These are phyloP conservation scores for Kwoniella sp. DNA, from an alignment of 768 basidiomycete genomes.

Conservation along the genomic window DNA sequence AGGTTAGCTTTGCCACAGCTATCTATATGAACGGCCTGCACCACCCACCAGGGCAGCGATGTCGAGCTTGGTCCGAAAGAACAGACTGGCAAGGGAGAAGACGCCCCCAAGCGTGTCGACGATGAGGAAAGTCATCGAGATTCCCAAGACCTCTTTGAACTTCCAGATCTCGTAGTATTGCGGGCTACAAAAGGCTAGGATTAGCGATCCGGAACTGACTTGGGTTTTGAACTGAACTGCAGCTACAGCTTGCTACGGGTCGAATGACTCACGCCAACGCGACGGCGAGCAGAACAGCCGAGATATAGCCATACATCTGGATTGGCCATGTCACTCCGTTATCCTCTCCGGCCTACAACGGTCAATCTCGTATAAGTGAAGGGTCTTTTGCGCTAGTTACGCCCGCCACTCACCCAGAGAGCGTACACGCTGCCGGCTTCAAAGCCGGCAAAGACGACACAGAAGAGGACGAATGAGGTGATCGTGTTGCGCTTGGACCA, in stretches of 20 bases:
- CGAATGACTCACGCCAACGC: slow-evolving; percentile 53
- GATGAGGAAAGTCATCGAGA: slow-evolving; percentile 65
- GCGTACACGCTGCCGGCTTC: slow-evolving; percentile 62
- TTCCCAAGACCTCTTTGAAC: slow-evolving; percentile 56
- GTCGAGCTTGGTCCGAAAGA: slow-evolving; percentile 63
- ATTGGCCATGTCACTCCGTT: slow-evolving; percentile 52
- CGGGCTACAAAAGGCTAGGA: slow-evolving; percentile 53
- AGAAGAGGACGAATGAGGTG: slow-evolving; percentile 51
- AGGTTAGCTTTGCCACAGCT: background rate
- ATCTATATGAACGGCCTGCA: background rate
- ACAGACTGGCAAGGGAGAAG: slow-evolving; percentile 67
- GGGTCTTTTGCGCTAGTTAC: too few relatives aligned
- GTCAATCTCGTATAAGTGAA: background rate
- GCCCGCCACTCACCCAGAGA: slow-evolving; percentile 56
- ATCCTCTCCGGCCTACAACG: slow-evolving; percentile 34
- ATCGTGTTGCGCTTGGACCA: slow-evolving; percentile 50
- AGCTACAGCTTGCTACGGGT: background rate
- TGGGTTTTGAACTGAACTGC: background rate
- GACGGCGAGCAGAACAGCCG: slow-evolving; percentile 59
- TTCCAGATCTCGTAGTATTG: slow-evolving; percentile 75
- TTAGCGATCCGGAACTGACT: too few relatives aligned
- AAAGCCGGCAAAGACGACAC: slow-evolving; percentile 57
- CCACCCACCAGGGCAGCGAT: slow-evolving; percentile 59
- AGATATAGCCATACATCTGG: slow-evolving; percentile 62
- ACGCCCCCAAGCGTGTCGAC: slow-evolving; percentile 68